A percentile compares a stretch with the other conserved stretches of the same genome.
Conservation (phyloP, 768 basidiomycete genomes). For the Agaricus blazei region DNA sequence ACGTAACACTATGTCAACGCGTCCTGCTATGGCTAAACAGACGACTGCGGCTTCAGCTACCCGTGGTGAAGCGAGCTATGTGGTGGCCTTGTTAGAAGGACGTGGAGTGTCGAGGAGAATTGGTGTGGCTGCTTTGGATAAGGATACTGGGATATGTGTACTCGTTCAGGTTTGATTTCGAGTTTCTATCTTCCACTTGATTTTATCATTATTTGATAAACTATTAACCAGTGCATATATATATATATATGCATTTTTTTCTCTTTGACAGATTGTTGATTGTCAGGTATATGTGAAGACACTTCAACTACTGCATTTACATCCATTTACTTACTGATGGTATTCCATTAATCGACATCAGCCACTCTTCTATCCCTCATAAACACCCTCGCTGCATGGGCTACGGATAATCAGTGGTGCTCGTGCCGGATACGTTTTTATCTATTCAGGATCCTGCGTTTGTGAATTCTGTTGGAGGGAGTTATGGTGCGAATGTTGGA, state of each 20-base stretch:
- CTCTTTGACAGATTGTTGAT: conserved; percentile 60
- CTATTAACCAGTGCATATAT: not conserved
- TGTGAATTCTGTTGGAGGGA: conserved; percentile 25
- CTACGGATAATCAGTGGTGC: no score
- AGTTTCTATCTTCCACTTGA: no score
- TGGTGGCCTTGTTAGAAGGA: conserved; percentile 71
- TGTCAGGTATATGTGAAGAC: conserved; percentile 88
- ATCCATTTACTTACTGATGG: no score
- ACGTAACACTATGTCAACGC: conserved; percentile 8
- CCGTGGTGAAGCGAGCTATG: conserved; percentile 53
- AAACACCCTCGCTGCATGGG: no score
- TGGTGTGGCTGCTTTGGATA: conserved; percentile 83
- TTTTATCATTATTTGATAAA: no score
- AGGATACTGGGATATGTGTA: conserved; percentile 68
- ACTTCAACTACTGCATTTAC: conserved; percentile 78
- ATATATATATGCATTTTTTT: not conserved
- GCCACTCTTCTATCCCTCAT: no score
- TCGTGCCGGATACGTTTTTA: conserved; percentile 81
- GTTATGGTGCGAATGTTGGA: not conserved
- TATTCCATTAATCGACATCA: no score
- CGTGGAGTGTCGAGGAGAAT: conserved; percentile 78
- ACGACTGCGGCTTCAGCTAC: conserved; percentile 56
- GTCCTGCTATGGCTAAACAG: conserved; percentile 58
- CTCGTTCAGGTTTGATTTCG: conserved; percentile 63
- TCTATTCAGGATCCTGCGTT: conserved; percentile 48